phyloP scores from a whole-genome alignment of 345 rosid species.

The Populus pruinosa region DNA sequence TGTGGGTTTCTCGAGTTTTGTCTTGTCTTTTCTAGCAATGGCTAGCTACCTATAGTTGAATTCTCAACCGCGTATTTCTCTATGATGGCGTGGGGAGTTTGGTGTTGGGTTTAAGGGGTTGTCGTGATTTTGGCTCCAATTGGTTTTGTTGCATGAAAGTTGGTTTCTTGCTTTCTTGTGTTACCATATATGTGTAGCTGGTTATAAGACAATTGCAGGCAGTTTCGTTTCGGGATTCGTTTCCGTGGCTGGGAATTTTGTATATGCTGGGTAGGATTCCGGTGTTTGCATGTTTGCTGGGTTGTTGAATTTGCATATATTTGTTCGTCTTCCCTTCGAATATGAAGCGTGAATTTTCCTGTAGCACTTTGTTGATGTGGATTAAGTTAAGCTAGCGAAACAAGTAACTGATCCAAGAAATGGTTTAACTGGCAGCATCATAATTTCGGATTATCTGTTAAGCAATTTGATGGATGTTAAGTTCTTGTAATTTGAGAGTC shows the following conservation, averaged over 20 bases:
- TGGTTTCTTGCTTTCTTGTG: background rate
- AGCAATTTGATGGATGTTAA: background rate
- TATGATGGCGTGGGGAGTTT: background rate
- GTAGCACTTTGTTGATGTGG: background rate
- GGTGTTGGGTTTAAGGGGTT: background rate
- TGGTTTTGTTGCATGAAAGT: slow-evolving; percentile 13
- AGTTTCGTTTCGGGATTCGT: background rate
- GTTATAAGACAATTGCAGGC: background rate
- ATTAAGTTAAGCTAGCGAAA: background rate
- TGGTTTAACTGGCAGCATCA: slow-evolving; percentile 9
- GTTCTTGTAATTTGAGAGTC: background rate
- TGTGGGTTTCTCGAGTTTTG: background rate
- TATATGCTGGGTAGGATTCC: background rate
- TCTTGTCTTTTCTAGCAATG: background rate
- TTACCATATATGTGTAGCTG: background rate
- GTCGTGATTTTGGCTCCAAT: slow-evolving; percentile 6
- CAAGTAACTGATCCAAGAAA: background rate
- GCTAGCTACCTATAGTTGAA: background rate
- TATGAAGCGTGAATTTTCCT: background rate
- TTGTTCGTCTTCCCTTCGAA: background rate
- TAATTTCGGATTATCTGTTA: slow-evolving; percentile 2
- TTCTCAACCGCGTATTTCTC: background rate
- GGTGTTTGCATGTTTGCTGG: background rate
- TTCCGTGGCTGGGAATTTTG: background rate
- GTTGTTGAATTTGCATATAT: background rate